Evolutionary conservation across 1,139 yeast species (phyloP), one percentile per base, ranked within the genome.

Genomic region (Scheffersomyces titani): DNA sequence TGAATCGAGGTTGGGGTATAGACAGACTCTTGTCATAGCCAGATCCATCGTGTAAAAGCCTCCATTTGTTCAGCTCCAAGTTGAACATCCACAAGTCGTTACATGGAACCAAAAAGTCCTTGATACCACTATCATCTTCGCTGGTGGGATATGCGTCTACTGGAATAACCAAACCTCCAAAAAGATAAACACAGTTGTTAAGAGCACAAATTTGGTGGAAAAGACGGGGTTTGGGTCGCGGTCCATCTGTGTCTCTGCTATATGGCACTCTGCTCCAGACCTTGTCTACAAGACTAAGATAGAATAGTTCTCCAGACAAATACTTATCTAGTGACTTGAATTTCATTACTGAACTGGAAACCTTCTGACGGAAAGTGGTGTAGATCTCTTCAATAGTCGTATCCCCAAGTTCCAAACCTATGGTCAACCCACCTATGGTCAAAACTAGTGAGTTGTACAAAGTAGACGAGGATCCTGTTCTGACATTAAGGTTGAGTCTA

Each of bases 41-140:
- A 18, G 59, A 19, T 2, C 82, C 85, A 57, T 75, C 80, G 57
- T 80, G 80, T 3, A 85, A 68, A 53, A 83, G 76, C 1, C 66
- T 69, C 92, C 93, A 88, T 19, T 69, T 67, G 53, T 75, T 75
- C 2, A 78, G 69, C 49, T 76, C 80, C 51, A 86, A 69, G 66
- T 87, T 81, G 61, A 87, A 84, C 60, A 80, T 81, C 93, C 94
- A 89, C 21, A 88, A 70, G 61, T 89, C 94, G 63, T 87, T 87
- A 19, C 80, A 64, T 0, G 89, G 84, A 2, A 73, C 71, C 21
- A 87, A 68, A 44, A 61, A 63, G 50, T 66, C 51, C 30, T 54
- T 56, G 19, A 52, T 22, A n/a, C 13, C 13, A 5, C 16, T 22
- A 46, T 53, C 47, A 7, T 46, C 47, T 36, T 21, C 44, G 16